Base-by-base conservation (phyloP, 495 filamentous ascomycete genomes). In the Aspergillus indologenus region DNA sequence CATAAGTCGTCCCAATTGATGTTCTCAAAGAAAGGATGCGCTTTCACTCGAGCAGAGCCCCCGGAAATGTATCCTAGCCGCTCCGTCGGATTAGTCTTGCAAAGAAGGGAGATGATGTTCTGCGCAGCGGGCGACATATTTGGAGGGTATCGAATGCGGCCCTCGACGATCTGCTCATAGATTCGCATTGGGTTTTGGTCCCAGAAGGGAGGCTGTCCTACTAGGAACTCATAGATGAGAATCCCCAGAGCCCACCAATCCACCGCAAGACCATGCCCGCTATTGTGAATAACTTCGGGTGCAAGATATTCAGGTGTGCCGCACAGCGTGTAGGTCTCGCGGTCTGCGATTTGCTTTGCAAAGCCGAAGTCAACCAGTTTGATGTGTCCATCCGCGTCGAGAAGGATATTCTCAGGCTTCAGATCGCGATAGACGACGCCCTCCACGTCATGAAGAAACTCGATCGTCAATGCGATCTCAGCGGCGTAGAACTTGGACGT, bases 221-320 rank as follows among this genome's bases (percentile, higher is more conserved):
- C 91, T 23, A 97, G 78, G 66, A 98, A 96, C 68, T 98, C 94
- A 71, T 95, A 98, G 55, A 97, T 90, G 52, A 98, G 73, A 61
- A 98, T 96, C 6, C 94, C 94, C 61, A 98, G 79, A 7, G 94
- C 95, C 94, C 94, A 98, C 94, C 94, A 98, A 73, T 98, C 94
- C n/a, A 98, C 94, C 0, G 94, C 93, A 40, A 90, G 90, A 26
- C 90, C 92, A 68, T 98, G 94, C 15, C 92, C 92, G 67, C 91
- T 93, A 70, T 92, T 95, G 62, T 92, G 88, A 57, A 98, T 97
- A 19, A 97, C 92, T 76, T 98, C 94, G 1, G 94, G 94, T 2
- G 94, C 92, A 19, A 98, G 81, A 71, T 98, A 98, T 67, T 98
- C 94, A 23, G 93, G 94, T 0, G 94, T 98, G 21, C 94, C 94